These are phyloP conservation scores for Friedmanniomyces simplex DNA, from an alignment of 495 filamentous ascomycete species.

Conservation along the genomic window DNA sequence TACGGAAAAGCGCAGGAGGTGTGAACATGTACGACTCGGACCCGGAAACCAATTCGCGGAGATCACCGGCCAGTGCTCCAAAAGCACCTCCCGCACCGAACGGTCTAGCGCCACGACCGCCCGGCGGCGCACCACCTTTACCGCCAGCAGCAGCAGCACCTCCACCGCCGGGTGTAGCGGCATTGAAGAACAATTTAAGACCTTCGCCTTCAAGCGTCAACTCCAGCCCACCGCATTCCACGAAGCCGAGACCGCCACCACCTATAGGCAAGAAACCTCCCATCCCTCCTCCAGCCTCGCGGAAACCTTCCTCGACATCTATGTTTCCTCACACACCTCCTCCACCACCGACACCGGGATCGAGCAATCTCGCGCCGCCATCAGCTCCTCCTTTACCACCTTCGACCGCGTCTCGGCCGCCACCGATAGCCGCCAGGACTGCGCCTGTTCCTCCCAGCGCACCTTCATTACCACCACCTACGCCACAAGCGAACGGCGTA, in stretches of 20 bases:
- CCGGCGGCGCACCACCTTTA: conserved; percentile 49
- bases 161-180: conserved; percentile 33
- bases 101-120: conserved; percentile 53
- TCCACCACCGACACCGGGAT: conserved; percentile 9
- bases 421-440: conserved; percentile 39
- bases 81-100: conserved; percentile 33
- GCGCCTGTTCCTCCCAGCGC: conserved; percentile 48
- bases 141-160: conserved; percentile 49
- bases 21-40: conserved; percentile 83
- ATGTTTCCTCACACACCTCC: conserved; percentile 20
- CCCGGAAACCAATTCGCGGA: conserved; percentile 44
- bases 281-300: conserved; percentile 37
- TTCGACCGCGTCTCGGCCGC: conserved; percentile 36
- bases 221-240: neutral
- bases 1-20: conserved; percentile 75
- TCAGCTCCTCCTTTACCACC: conserved; percentile 31
- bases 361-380: conserved; percentile 5
- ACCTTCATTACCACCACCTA: conserved; percentile 16
- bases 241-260: conserved; percentile 32
- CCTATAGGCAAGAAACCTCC: conserved; percentile 38
- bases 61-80: conserved; percentile 15
- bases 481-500: conserved; percentile 17
- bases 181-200: conserved; percentile 30
- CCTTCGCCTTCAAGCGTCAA: conserved; percentile 24
- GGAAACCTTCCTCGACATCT: conserved; percentile 46